Conservation (phyloP, 257 asterid species). For the Verbena officinalis region DNA sequence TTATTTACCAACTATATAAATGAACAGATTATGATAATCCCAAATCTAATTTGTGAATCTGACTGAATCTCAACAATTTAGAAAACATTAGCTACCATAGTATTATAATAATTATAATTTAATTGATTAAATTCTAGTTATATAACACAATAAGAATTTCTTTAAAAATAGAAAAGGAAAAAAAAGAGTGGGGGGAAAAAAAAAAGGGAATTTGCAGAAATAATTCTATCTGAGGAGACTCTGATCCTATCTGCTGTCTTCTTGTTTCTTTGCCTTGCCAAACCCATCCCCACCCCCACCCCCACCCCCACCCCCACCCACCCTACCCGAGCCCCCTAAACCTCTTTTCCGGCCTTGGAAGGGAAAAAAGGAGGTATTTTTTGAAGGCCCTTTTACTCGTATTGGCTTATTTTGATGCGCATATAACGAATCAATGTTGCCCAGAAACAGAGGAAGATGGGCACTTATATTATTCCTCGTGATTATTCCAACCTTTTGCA, state of each 20-base stretch:
- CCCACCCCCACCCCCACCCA: not conserved
- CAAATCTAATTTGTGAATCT: no score
- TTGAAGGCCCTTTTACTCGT: slow-evolving; percentile 22
- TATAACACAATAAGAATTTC: no score
- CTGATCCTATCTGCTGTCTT: slow-evolving; percentile 12
- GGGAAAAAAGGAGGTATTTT: not conserved
- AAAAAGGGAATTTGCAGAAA: not conserved
- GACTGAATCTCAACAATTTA: no score
- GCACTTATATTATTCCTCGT: slow-evolving; percentile 49
- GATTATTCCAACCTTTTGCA: slow-evolving; percentile 40
- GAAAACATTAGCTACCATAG: no score
- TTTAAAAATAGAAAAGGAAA: no score
- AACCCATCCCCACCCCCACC: slow-evolving; percentile 5
- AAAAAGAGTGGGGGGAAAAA: not conserved
- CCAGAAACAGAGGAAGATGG: slow-evolving; percentile 51
- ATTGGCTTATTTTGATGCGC: slow-evolving; percentile 25
- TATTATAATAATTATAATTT: no score
- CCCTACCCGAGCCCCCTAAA: not conserved
- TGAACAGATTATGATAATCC: no score
- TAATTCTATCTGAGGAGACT: not conserved
- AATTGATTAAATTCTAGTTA: no score
- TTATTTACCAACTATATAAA: no score
- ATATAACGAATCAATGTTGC: slow-evolving; percentile 44
- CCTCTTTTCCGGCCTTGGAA: not conserved
- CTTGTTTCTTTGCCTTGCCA: not conserved